Percentiles rank a stretch among this genome's conserved stretches.
These are phyloP conservation scores for Paxillus involutus DNA, from an alignment of 768 basidiomycete species.

Conservation along the genomic window DNA sequence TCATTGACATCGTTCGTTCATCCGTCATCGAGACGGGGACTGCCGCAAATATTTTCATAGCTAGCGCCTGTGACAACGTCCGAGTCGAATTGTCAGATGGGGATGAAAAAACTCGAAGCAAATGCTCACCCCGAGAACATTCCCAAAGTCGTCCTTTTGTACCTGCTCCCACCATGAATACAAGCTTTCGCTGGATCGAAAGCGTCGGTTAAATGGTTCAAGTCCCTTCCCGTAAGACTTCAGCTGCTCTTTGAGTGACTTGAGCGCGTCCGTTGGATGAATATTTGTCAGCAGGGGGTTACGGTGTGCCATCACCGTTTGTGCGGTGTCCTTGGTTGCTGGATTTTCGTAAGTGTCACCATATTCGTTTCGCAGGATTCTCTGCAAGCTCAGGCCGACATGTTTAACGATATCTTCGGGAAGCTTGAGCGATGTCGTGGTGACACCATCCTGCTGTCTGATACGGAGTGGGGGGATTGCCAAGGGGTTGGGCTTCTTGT, in stretches of 20 bases:
- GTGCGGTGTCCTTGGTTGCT: neutral
- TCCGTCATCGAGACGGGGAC: too few relatives aligned
- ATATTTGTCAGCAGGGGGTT: conserved; percentile 1
- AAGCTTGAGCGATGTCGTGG: neutral
- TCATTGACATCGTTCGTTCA: too few relatives aligned
- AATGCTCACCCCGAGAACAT: too few relatives aligned
- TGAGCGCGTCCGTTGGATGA: neutral
- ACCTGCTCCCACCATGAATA: too few relatives aligned
- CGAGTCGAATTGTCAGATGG: too few relatives aligned
- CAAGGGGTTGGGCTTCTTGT: neutral
- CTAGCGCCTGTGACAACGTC: too few relatives aligned
- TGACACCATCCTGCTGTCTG: neutral
- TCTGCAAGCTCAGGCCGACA: conserved; percentile 2
- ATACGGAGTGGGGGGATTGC: neutral
- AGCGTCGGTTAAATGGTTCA: too few relatives aligned
- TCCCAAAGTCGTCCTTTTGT: too few relatives aligned
- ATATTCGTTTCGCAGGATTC: neutral
- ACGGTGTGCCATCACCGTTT: neutral
- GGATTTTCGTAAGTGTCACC: conserved; percentile 1
- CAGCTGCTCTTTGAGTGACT: neutral
- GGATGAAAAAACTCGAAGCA: too few relatives aligned
- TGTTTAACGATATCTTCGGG: neutral
- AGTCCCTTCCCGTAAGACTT: neutral
- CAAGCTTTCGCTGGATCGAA: too few relatives aligned
- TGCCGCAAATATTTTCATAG: too few relatives aligned